Evolutionary conservation across 192 early-diverging fungal species (phyloP).

Genomic region (Glomus cerebriforme): DNA sequence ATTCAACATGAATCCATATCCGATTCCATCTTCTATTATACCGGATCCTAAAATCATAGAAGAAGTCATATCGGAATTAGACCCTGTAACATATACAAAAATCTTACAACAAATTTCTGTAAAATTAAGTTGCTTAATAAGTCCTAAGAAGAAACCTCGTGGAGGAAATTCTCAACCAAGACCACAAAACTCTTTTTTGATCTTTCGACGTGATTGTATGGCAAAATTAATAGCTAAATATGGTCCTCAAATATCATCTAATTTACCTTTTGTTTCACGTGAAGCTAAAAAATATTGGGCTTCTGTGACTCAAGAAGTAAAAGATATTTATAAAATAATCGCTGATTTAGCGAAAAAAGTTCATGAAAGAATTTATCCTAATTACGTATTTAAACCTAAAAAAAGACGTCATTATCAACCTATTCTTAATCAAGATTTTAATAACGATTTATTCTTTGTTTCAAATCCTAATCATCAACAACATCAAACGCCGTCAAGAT

Average conservation of each 20-base stretch:
- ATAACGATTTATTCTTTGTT: too few relatives aligned
- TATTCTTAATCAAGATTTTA: too few relatives aligned
- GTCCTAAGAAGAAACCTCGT: conserved; percentile 1
- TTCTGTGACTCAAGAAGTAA: background rate
- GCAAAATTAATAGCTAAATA: background rate
- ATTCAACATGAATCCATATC: too few relatives aligned
- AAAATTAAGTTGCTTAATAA: conserved; percentile 10
- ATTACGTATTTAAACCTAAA: conserved; percentile 31
- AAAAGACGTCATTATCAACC: background rate
- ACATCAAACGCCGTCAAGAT: too few relatives aligned
- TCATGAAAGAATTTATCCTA: conserved; percentile 16
- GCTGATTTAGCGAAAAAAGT: conserved; percentile 23
- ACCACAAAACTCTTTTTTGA: conserved; percentile 24
- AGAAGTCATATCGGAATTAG: conserved; percentile 1
- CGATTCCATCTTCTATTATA: too few relatives aligned
- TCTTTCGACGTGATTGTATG: conserved; percentile 10
- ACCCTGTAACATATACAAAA: background rate
- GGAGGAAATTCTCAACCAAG: background rate
- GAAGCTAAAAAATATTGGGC: background rate
- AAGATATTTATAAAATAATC: background rate
- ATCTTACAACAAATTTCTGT: background rate
- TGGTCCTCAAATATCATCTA: background rate
- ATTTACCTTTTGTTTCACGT: conserved; percentile 11
- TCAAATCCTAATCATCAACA: too few relatives aligned
- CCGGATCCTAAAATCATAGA: background rate